A percentile compares a stretch with the other conserved stretches of the same genome.
Evolutionary conservation across 2,329 filamentous ascomycete species (phyloP).

Genomic region (Chrysoporthe deuterocubensis): DNA sequence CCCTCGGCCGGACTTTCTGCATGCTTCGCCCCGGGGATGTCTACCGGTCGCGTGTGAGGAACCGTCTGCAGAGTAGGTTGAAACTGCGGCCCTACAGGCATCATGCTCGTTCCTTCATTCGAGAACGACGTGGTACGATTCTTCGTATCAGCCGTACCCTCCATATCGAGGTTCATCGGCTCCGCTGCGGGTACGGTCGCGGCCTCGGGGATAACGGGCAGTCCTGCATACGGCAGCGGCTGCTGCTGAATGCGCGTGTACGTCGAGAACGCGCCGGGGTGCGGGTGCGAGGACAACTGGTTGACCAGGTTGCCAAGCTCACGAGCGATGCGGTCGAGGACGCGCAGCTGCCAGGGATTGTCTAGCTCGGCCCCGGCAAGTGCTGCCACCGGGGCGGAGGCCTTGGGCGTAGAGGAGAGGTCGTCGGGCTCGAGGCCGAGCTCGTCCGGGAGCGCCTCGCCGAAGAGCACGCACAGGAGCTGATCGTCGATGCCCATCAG

Average conservation of each 20-base stretch:
- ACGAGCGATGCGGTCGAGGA: slow-evolving; percentile 82
- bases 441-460: slow-evolving; percentile 70
- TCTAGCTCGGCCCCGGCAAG: slow-evolving; percentile 33
- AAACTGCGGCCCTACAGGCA: slow-evolving; percentile 45
- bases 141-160: slow-evolving; percentile 29
- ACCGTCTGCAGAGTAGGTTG: slow-evolving; percentile 48
- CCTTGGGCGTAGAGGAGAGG: slow-evolving; percentile 52
- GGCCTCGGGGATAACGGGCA: slow-evolving; percentile 66
- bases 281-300: slow-evolving; percentile 72
- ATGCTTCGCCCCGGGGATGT: slow-evolving; percentile 39
- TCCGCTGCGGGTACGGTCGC: slow-evolving; percentile 36
- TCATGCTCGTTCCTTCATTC: slow-evolving; percentile 19
- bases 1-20: slow-evolving; percentile 22
- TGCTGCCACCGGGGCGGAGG: slow-evolving; percentile 35
- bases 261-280: slow-evolving; percentile 87
- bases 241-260: slow-evolving; percentile 70
- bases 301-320: slow-evolving; percentile 86
- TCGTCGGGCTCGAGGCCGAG: slow-evolving; percentile 42
- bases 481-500: slow-evolving; percentile 89
- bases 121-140: slow-evolving; percentile 18
- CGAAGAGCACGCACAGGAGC: slow-evolving; percentile 83
- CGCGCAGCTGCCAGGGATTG: slow-evolving; percentile 71
- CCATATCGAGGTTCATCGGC: slow-evolving; percentile 23
- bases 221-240: slow-evolving; percentile 76
- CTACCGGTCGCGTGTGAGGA: slow-evolving; percentile 42